Base-by-base conservation (phyloP, 164 flowering plant genomes). In the Santalum album region DNA sequence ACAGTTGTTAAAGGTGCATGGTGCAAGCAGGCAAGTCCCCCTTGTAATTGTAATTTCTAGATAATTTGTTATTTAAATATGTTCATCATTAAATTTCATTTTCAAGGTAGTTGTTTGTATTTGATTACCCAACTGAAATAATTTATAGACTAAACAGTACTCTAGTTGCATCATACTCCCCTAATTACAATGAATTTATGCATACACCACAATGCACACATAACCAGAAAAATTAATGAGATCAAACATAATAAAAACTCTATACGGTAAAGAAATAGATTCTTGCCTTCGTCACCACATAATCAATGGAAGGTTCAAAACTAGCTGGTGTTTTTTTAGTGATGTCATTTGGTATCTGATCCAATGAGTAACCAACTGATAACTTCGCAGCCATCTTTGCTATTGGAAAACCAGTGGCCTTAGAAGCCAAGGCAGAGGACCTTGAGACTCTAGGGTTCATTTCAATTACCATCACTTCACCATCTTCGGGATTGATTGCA, bases 391-490 rank as follows among this genome's bases (percentile, higher is more conserved):
- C 99, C 90, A 92, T 92, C 67, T 87, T 87, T 0, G 99, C 99
- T 35, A 92, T 92, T 1, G 99, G 99, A 62, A 92, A 92, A 7
- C 97, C 99, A 52, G 99, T 92, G 27, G 99, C 99, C 66, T 89
- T 92, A 7, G 99, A 92, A 4, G 99, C 99, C 75, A 92, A 59
- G 44, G 97, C 99, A 2, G 99, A 92, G 2, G 96, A 89, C 59
- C 99, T 75, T 2, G 97, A 89, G 51, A 92, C 99, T 69, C 99
- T 83, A 14, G 99, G 99, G 51, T 92, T 92, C 97, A 92, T 92
- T 73, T 89, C 99, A 65, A 92, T 92, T n/a, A 92, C 77, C 99
- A 92, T 89, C 16, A 89, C 96, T 69, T 88, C 95, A 3, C 98
- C 98, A 67, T 91, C 95, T 16, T 20, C 61, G 0, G 96, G 96